Conservation (phyloP, 768 basidiomycete species). For the Pisolithus albus region DNA sequence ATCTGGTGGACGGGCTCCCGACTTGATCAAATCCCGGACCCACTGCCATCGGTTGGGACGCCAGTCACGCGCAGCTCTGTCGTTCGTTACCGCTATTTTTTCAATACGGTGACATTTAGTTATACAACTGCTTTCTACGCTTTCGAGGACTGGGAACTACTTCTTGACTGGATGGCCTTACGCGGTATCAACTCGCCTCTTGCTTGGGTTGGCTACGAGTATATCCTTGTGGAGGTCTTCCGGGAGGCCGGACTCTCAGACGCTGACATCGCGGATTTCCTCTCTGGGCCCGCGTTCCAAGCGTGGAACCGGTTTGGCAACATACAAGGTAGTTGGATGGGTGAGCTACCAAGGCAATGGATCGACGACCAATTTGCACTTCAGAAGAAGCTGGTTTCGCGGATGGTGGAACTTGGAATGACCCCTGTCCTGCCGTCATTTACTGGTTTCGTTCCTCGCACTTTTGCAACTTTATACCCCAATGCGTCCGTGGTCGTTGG, state of each 20-base stretch:
- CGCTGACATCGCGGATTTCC: conserved; percentile 27
- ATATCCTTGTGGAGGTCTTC: conserved; percentile 31
- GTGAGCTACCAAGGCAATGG: conserved; percentile 32
- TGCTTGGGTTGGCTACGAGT: conserved; percentile 37
- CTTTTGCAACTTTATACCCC: conserved; percentile 24
- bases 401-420: conserved; percentile 38
- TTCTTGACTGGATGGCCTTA: conserved; percentile 37
- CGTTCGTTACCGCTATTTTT: conserved; percentile 35
- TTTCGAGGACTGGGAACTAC: conserved; percentile 34
- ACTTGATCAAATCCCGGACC: conserved; percentile 23
- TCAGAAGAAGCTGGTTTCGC: conserved; percentile 30
- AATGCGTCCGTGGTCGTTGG: conserved; percentile 31
- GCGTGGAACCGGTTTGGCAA: conserved; percentile 41
- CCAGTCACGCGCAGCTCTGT: conserved; percentile 28
- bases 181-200: conserved; percentile 37
- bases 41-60: conserved; percentile 25
- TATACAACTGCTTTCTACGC: conserved; percentile 36
- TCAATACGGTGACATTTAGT: conserved; percentile 38
- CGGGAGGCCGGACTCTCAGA: conserved; percentile 32
- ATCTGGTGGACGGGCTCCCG: conserved; percentile 41
- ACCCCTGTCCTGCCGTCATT: conserved; percentile 36
- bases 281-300: conserved; percentile 35
- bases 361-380: conserved; percentile 32
- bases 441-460: conserved; percentile 35
- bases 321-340: conserved; percentile 35